phyloP scores from a whole-genome alignment of 192 early-diverging fungal species.

The Coemansia sp. region DNA sequence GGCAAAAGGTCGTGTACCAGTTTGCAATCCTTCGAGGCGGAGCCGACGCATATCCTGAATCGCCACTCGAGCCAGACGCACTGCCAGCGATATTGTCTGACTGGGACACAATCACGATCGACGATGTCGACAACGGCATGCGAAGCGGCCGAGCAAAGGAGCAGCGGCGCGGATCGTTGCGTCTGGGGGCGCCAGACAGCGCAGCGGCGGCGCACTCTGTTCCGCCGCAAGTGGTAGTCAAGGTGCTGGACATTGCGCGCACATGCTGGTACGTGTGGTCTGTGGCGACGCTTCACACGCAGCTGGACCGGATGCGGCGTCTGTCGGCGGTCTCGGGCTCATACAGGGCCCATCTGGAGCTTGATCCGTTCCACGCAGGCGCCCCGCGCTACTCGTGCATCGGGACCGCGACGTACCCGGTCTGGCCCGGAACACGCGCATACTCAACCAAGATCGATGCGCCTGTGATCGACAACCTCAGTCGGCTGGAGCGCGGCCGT shows the following conservation, averaged over 20 bases:
- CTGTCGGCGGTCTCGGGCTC: slow-evolving; percentile 57
- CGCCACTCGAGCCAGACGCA: slow-evolving; percentile 53
- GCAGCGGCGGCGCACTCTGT: slow-evolving; percentile 16
- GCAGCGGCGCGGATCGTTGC: background rate
- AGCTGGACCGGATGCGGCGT: slow-evolving; percentile 71
- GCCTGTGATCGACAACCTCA: slow-evolving; percentile 35
- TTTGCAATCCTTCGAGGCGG: slow-evolving; percentile 72
- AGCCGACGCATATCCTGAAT: slow-evolving; percentile 29
- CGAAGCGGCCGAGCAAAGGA: background rate
- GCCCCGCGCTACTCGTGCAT: slow-evolving; percentile 46
- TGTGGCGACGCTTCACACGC: slow-evolving; percentile 57
- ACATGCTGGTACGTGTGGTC: slow-evolving; percentile 68
- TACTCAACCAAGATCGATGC: slow-evolving; percentile 52
- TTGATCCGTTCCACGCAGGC: slow-evolving; percentile 41
- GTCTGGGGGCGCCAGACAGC: slow-evolving; percentile 16
- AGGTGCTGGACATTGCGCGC: slow-evolving; percentile 57
- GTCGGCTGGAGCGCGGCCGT: slow-evolving; percentile 38
- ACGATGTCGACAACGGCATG: background rate
- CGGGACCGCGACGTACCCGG: slow-evolving; percentile 35
- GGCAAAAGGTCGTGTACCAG: slow-evolving; percentile 80
- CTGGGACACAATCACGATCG: slow-evolving; percentile 35
- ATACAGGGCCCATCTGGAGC: slow-evolving; percentile 39
- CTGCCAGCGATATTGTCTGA: slow-evolving; percentile 42
- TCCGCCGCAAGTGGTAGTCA: slow-evolving; percentile 44
- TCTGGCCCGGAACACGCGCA: slow-evolving; percentile 44